phyloP scores from a whole-genome alignment of 2,329 filamentous ascomycete genomes.

The Colletotrichum agaves region DNA sequence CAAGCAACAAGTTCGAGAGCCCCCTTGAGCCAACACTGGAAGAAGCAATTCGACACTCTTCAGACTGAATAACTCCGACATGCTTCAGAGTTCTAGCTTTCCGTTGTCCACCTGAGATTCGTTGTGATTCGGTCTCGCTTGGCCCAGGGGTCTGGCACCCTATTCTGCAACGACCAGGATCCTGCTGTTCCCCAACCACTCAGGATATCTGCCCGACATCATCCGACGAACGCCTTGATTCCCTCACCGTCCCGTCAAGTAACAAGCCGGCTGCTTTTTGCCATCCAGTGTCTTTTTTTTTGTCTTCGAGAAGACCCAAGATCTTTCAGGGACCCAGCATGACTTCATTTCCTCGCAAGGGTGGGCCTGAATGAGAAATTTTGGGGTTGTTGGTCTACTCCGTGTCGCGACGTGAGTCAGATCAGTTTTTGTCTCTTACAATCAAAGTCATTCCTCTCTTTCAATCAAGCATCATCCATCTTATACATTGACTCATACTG shows the following conservation, averaged over 20 bases:
- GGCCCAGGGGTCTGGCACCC: slow-evolving; percentile 12
- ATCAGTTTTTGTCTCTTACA: not conserved
- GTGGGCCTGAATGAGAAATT: not conserved
- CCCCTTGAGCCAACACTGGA: not conserved
- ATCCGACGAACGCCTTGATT: not conserved
- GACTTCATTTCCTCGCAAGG: slow-evolving; percentile 1
- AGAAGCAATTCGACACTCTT: not conserved
- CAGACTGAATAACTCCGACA: not conserved
- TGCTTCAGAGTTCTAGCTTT: not conserved
- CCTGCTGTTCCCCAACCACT: slow-evolving; percentile 13
- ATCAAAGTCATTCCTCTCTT: too few relatives aligned
- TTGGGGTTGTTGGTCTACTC: not conserved
- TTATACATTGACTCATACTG: too few relatives aligned
- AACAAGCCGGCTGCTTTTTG: not conserved
- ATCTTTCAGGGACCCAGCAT: slow-evolving; percentile 2
- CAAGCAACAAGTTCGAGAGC: not conserved
- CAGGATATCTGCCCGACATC: not conserved
- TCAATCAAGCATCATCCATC: too few relatives aligned
- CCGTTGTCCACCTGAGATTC: not conserved
- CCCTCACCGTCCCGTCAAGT: slow-evolving; percentile 10
- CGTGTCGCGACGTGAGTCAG: not conserved
- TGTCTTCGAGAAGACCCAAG: not conserved
- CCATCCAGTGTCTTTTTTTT: not conserved
- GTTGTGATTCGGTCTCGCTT: not conserved
- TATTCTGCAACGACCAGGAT: slow-evolving; percentile 14